Evolutionary conservation across 2,329 filamentous ascomycete species (phyloP).

Genomic region (Colletotrichum theobromicola): DNA sequence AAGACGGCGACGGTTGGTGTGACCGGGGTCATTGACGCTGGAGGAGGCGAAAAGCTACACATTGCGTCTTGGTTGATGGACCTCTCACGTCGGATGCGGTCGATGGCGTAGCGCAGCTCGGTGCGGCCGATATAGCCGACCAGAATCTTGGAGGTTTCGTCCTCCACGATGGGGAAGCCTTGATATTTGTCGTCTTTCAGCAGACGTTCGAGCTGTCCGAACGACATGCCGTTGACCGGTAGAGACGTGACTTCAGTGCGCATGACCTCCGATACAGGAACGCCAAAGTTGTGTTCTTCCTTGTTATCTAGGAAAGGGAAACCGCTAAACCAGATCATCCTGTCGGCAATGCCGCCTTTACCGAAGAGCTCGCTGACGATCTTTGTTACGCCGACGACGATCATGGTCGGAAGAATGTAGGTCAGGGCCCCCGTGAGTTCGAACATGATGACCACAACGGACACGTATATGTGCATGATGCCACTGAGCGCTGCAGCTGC

Average conservation of each 20-base stretch:
- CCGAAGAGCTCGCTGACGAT: constrained; percentile 88
- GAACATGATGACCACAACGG: constrained; percentile 99
- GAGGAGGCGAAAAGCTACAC: constrained; percentile 72
- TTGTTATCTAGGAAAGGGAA: constrained; percentile 98
- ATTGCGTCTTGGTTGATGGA: constrained; percentile 69
- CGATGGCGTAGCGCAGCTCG: constrained; percentile 89
- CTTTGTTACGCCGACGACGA: constrained; percentile 96
- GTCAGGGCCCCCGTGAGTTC: constrained; percentile 96
- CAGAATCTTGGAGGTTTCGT: constrained; percentile 71
- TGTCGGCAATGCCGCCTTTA: constrained; percentile 96
- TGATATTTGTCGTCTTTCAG: constrained; percentile 83
- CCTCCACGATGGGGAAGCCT: constrained; percentile 90
- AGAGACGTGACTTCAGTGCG: constrained; percentile 76
- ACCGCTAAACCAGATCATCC: constrained; percentile 98
- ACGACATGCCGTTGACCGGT: constrained; percentile 73
- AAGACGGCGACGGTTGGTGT: constrained; percentile 62
- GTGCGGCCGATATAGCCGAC: constrained; percentile 93
- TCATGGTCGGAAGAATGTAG: constrained; percentile 98
- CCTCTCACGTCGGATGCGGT: constrained; percentile 76
- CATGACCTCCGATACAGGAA: constrained; percentile 92
- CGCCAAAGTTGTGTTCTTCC: constrained; percentile 95
- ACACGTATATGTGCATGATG: constrained; percentile 98
- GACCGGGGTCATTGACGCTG: constrained; percentile 37
- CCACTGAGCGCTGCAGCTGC: constrained; percentile 90
- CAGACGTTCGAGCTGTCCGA: constrained; percentile 79